Percentiles rank a stretch among this genome's conserved stretches.
Evolutionary conservation across 768 basidiomycete species (phyloP).

Genomic region (Dioszegia crocea): DNA sequence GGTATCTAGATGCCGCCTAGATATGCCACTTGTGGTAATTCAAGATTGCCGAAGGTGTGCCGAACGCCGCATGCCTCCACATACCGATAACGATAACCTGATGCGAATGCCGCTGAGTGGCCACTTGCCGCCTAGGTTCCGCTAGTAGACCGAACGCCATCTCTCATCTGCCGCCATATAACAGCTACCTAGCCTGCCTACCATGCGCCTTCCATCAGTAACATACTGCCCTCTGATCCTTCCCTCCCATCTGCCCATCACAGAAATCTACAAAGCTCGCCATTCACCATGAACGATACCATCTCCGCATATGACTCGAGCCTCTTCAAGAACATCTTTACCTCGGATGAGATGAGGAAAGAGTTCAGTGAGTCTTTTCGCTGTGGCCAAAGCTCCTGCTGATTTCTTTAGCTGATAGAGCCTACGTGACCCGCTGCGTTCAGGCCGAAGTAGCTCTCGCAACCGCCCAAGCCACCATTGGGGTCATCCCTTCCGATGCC

Average conservation of each 20-base stretch:
- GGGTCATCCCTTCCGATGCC: conserved; percentile 7
- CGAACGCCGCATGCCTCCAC: too few relatives aligned
- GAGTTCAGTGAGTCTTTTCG: not conserved
- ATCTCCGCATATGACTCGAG: conserved; percentile 9
- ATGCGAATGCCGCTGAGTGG: not conserved
- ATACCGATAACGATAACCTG: too few relatives aligned
- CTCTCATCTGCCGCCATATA: too few relatives aligned
- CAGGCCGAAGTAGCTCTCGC: conserved; percentile 12
- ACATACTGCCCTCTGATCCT: too few relatives aligned
- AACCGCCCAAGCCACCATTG: not conserved
- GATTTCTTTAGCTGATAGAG: not conserved
- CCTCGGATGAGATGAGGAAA: conserved; percentile 5
- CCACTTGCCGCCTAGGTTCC: not conserved
- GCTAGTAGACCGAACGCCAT: not conserved
- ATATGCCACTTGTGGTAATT: too few relatives aligned
- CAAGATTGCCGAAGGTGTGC: too few relatives aligned
- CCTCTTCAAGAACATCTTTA: conserved; percentile 11
- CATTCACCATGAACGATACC: conserved; percentile 1
- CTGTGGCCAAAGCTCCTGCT: not conserved
- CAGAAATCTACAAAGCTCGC: too few relatives aligned
- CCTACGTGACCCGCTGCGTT: conserved; percentile 7
- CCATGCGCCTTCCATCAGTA: too few relatives aligned
- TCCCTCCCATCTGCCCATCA: too few relatives aligned
- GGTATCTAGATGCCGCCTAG: too few relatives aligned
- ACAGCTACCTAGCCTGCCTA: too few relatives aligned